Percentiles rank a stretch among this genome's conserved stretches.
Evolutionary conservation across 257 asterid genomes (phyloP).

Genomic region (Gynochthodes officinalis): DNA sequence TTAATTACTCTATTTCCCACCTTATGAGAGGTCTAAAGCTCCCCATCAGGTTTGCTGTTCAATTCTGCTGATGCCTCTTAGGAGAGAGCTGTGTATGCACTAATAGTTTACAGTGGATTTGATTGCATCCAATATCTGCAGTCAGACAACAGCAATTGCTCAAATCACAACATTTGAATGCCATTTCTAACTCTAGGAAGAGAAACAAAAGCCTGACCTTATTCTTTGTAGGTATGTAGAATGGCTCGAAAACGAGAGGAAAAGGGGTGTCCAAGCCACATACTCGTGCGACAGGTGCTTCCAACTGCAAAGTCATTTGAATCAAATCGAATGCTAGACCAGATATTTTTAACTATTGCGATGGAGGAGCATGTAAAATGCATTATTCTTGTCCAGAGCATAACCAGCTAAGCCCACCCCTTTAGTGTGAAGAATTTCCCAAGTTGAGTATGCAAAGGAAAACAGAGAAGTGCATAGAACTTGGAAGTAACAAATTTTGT

Average conservation of each 20-base stretch:
- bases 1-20: neutral
- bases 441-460: neutral
- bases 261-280: slow-evolving; percentile 95
- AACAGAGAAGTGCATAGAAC: no score
- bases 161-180: neutral
- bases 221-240: slow-evolving; percentile 86
- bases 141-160: slow-evolving; percentile 7
- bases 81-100: neutral
- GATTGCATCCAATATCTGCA: slow-evolving; percentile 90
- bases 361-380: neutral
- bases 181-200: neutral
- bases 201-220: slow-evolving; percentile 46
- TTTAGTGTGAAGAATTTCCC: neutral
- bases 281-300: slow-evolving; percentile 92
- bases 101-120: slow-evolving; percentile 71
- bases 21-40: neutral
- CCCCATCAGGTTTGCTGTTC: neutral
- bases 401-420: neutral
- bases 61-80: neutral
- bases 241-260: slow-evolving; percentile 93
- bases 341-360: neutral
- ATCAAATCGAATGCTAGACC: neutral
- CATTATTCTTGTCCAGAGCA: neutral
- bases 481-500: no score
- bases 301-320: slow-evolving; percentile 47